Percentiles rank a stretch among this genome's conserved stretches.
These are phyloP conservation scores for Penicillium waksmanii DNA, from an alignment of 495 filamentous ascomycete species.

Conservation along the genomic window DNA sequence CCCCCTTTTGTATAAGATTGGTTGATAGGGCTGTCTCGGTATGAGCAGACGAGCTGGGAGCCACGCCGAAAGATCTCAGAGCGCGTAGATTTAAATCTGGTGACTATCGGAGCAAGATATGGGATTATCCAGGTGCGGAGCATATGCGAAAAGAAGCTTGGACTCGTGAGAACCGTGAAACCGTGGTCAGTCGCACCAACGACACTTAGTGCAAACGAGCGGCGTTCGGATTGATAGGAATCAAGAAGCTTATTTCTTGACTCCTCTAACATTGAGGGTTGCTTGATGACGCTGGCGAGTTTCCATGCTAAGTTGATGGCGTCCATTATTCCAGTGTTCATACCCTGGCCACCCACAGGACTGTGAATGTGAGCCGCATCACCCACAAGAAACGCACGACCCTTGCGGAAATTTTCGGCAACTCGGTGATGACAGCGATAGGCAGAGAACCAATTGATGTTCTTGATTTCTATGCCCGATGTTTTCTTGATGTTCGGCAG, in stretches of 20 bases:
- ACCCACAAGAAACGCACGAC: conserved; percentile 40
- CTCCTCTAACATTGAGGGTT: conserved; percentile 28
- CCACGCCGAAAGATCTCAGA: conserved; percentile 28
- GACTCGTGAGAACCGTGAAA: conserved; percentile 29
- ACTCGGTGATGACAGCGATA: conserved; percentile 42
- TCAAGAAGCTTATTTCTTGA: conserved; percentile 48
- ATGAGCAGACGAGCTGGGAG: conserved; percentile 39
- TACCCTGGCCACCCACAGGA: conserved; percentile 60
- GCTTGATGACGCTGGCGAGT: conserved; percentile 48
- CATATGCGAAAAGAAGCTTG: conserved; percentile 28
- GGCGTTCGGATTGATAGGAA: conserved; percentile 56
- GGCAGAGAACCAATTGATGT: conserved; percentile 42
- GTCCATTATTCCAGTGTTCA: conserved; percentile 65
- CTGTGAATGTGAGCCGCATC: conserved; percentile 62
- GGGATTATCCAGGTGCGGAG: conserved; percentile 39
- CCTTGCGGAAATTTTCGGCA: conserved; percentile 30
- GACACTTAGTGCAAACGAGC: conserved; percentile 35
- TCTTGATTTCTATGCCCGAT: conserved; percentile 29
- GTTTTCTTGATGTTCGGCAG: conserved; percentile 23
- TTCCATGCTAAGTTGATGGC: conserved; percentile 64
- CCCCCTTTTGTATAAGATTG: conserved; percentile 15
- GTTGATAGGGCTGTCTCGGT: conserved; percentile 31
- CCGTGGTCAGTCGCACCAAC: conserved; percentile 37
- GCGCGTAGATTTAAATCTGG: conserved; percentile 22
- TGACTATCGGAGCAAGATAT: conserved; percentile 28